phyloP scores from a whole-genome alignment of 2,329 filamentous ascomycete species.

The Sporothrix inflata region DNA sequence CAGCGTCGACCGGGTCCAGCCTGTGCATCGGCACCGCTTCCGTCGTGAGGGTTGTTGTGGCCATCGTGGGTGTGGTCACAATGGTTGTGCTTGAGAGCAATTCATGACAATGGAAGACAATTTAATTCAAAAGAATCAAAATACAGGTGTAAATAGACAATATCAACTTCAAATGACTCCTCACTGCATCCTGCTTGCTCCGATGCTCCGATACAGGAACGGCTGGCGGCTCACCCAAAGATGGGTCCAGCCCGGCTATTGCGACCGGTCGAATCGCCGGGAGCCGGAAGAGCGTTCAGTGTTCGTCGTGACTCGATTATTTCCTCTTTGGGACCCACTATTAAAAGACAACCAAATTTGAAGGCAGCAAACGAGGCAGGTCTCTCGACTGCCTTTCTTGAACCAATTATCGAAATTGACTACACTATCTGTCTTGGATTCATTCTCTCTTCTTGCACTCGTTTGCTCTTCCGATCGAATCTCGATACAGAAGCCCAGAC shows the following conservation, averaged over 20 bases:
- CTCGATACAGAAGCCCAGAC: too few relatives aligned
- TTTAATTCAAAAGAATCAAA: too few relatives aligned
- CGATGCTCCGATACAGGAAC: neutral
- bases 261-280: neutral
- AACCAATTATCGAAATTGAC: too few relatives aligned
- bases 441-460: too few relatives aligned
- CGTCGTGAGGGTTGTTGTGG: neutral
- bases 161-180: neutral
- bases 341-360: too few relatives aligned
- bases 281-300: neutral
- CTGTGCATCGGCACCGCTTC: neutral
- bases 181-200: neutral
- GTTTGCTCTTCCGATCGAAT: neutral
- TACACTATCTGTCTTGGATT: too few relatives aligned
- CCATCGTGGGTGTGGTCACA: too few relatives aligned
- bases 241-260: neutral
- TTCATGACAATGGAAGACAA: too few relatives aligned
- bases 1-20: neutral
- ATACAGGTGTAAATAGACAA: neutral
- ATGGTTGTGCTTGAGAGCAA: too few relatives aligned
- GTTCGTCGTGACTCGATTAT: neutral
- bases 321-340: neutral
- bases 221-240: neutral
- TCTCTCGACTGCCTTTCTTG: too few relatives aligned
- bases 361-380: neutral